These are phyloP conservation scores for Candida chauliodis DNA, from an alignment of 805 yeast species.

Conservation along the genomic window DNA sequence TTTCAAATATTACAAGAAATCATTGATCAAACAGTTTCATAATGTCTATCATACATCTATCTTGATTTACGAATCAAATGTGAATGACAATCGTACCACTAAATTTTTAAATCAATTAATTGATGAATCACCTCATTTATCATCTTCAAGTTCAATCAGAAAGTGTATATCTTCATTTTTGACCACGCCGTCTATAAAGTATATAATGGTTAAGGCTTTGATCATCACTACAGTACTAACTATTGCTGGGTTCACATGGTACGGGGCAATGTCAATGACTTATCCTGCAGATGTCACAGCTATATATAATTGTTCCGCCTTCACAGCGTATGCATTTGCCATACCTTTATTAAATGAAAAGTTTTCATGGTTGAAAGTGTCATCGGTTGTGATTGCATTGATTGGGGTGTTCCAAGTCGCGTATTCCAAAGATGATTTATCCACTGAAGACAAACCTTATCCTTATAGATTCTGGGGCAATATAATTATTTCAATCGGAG, in stretches of 20 bases:
- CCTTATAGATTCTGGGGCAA: conserved; percentile 70
- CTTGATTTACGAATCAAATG: conserved; percentile 39
- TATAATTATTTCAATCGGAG: conserved; percentile 66
- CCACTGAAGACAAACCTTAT: conserved; percentile 26
- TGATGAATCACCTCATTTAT: conserved; percentile 33
- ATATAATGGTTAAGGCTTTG: conserved; percentile 42
- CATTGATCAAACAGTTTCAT: conserved; percentile 39
- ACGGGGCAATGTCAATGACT: conserved; percentile 74
- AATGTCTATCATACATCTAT: conserved; percentile 43
- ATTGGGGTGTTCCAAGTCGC: conserved; percentile 78
- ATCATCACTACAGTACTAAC: conserved; percentile 57
- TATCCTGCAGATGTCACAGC: conserved; percentile 88
- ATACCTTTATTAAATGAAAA: conserved; percentile 67
- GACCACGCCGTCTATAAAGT: conserved; percentile 44
- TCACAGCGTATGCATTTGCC: conserved; percentile 82
- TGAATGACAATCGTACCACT: conserved; percentile 31
- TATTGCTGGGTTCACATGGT: conserved; percentile 82
- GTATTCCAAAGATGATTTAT: conserved; percentile 47
- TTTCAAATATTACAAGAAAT: conserved; percentile 29
- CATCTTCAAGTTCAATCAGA: conserved; percentile 27
- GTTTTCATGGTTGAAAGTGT: conserved; percentile 58
- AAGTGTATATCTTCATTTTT: conserved; percentile 35
- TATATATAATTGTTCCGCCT: conserved; percentile 85
- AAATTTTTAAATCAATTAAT: conserved; percentile 31
- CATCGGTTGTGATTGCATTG: conserved; percentile 69